phyloP scores from a whole-genome alignment of 1,284 basidiomycete species.

The Macrocystidia cucumis region DNA sequence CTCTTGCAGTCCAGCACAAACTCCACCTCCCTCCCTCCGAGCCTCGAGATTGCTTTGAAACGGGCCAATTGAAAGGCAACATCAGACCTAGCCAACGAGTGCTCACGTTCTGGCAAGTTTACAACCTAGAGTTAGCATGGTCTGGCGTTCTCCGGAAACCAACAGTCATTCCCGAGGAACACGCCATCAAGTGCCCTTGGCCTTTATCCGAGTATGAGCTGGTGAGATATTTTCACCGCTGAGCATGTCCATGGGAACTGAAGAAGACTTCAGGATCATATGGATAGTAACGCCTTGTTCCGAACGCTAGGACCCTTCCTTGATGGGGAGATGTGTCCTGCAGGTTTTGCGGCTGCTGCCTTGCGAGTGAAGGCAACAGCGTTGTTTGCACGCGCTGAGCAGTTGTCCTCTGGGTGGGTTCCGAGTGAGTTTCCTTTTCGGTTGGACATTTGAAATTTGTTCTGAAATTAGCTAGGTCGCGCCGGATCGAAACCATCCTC shows the following conservation, averaged over 20 bases:
- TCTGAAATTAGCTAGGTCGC: slow-evolving; percentile 5
- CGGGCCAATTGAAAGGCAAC: slow-evolving; percentile 48
- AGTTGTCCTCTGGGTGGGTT: slow-evolving; percentile 52
- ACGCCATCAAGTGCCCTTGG: slow-evolving; percentile 50
- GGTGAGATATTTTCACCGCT: slow-evolving; percentile 25
- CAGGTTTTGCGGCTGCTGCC: slow-evolving; percentile 53
- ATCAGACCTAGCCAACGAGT: slow-evolving; percentile 57
- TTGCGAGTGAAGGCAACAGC: slow-evolving; percentile 70
- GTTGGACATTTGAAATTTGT: slow-evolving; percentile 5
- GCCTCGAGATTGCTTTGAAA: slow-evolving; percentile 31
- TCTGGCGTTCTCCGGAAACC: slow-evolving; percentile 53
- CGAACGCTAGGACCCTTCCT: slow-evolving; percentile 58
- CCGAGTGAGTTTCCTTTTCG: slow-evolving; percentile 35
- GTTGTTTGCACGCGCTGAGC: slow-evolving; percentile 59
- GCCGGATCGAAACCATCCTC: slow-evolving; percentile 36
- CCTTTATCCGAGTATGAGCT: slow-evolving; percentile 55
- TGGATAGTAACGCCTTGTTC: slow-evolving; percentile 38
- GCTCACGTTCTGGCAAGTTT: slow-evolving; percentile 66
- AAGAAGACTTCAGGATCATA: slow-evolving; percentile 38
- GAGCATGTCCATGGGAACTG: slow-evolving; percentile 3
- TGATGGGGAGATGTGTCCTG: slow-evolving; percentile 43
- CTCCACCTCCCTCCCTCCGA: slow-evolving; percentile 31
- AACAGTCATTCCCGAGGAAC: slow-evolving; percentile 41
- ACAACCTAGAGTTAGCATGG: slow-evolving; percentile 61
- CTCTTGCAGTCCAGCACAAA: slow-evolving; percentile 59